Base-by-base conservation (phyloP, 257 asterid genomes). In the Catharanthus roseus region DNA sequence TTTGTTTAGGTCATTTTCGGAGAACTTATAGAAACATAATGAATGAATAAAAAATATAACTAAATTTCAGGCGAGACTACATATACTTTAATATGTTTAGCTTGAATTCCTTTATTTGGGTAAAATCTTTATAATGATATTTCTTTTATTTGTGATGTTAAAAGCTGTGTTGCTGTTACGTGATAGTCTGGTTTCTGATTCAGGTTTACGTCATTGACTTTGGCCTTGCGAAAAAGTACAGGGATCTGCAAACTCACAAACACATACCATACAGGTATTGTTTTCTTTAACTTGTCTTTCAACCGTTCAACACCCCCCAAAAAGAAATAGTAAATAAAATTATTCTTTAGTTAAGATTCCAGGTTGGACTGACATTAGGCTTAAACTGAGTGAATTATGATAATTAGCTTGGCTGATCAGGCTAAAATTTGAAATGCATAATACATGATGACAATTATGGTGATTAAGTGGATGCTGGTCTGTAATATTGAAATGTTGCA, bases 171-270 rank as follows among this genome's bases (percentile, higher is more conserved):
- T 21, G 42, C 26, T 69, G 34, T 44, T 69, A 34, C 68, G 29
- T 72, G 29, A 66, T 34, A 23, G 1, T 69, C 49, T 62, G 3
- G 21, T 36, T 60, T 57, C 54, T 49, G 53, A 58, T 49, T 21
- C 84, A 82, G 86, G 86, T 82, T 74, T 82, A 79, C 8, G 71
- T 75, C 47, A 82, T 82, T 38, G 86, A 79, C 75, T 82, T 73
- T 77, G 86, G 86, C 67, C 84, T 82, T 26, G 86, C 86, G 53
- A 82, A 82, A 61, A 82, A 82, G 76, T 82, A 79, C 72, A 71
- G 81, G 71, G 86, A 82, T 74, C 78, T 82, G 53, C 86, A 82
- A 70, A 82, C 86, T 68, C 84, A 79, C 70, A 82, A 79, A 77
- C 86, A 82, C 76, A 79, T 82, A 73, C 86, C 86, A 47, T 82